Evolutionary conservation across 148 eudicot species (phyloP), one percentile per base, ranked within the genome.

Genomic region (Amaranthus palmeri): DNA sequence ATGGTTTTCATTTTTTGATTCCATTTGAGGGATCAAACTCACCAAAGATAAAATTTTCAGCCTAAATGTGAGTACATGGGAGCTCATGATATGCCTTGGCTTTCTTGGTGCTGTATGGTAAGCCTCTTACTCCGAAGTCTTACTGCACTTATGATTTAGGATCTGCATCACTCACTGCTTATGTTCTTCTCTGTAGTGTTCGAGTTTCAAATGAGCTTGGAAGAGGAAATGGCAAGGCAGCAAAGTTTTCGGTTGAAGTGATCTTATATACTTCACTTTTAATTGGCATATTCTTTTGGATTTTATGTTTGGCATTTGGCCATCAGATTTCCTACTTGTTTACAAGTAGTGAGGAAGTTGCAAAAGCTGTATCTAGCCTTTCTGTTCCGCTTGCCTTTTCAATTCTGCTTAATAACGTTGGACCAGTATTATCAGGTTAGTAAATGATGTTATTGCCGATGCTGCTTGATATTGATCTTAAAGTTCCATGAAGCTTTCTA

Each of bases 131-230:
- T 40, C 14, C 50, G 13, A 7, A 10, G 8, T 36, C 69, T 2
- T 43, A 57, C 57, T 56, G 7, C n/a, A 3, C 50, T 43, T 58
- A 55, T 67, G 2, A n/a, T 13, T 15, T 49, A 25, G 8, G 9
- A 48, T 15, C 4, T 56, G 10, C 54, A 68, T 17, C 57, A 47
- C 8, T 73, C 15, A 72, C 41, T 9, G 36, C 7, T 40, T 12
- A 55, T 2, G 43, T n/a, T 10, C 53, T 12, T 77, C 41, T 81
- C 55, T 67, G 41, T 55, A 88, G 97, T 49, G 97, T 91, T 4
- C 80, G 93, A 56, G 92, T 91, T 48, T 72, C 93, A 36, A 91
- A 87, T 74, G 97, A 91, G 81, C 78, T 91, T 51, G 93, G 93
- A 43, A 85, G 79, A 76, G 93, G 97, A 70, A 77, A 87, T 73